Base-by-base conservation (phyloP, 305 asterid genomes). In the Fraxinus xanthoxyloides region DNA sequence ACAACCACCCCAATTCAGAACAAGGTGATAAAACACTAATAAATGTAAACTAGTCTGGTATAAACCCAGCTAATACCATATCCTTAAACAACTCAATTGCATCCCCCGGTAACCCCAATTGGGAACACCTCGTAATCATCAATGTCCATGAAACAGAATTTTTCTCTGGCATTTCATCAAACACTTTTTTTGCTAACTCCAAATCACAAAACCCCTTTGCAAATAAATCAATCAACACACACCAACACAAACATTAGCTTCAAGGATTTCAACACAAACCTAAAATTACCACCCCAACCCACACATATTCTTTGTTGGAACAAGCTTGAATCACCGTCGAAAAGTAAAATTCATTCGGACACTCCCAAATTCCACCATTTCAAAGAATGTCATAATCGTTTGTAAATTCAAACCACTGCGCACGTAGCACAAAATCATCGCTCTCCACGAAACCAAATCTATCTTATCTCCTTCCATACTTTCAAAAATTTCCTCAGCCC, bases 381-480 rank as follows among this genome's bases (percentile, higher is more conserved):
- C 89, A 46, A 88, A 24, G 84, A 95, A 95, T 70, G 87, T 79
- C 32, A 26, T 59, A 76, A 95, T 61, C n/a, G 97, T 92, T 75
- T 90, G 86, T 56, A 61, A 32, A 75, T 87, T 84, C 85, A 87
- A 78, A 9, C 88, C 89, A 28, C 85, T 84, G 65, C 83, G 92
- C 23, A 94, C 94, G 79, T 88, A 95, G 65, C 97, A 92, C 6
- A 97, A 94, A 70, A 95, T 94, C 93, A 95, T 94, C 6, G 96
- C 96, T 43, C 98, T 93, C 97, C 97, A 95, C 7, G 97, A 92
- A 36, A 95, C 96, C 87, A 95, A 40, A 79, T 92, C 97, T 86
- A 88, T 86, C 35, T 79, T 72, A 10, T 86, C 72, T 24, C n/a
- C n/a, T n/a, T n/a, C n/a, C n/a, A n/a, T n/a, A n/a, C n/a, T n/a